These are phyloP conservation scores for Citrus sinensis DNA, from an alignment of 345 rosid genomes.

Conservation along the genomic window DVS_A1.0 CM039167.1:4652501-4653000, in stretches of 20 bases:
- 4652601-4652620: neutral
- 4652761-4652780: slow-evolving; percentile 37
- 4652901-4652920: no score
- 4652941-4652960: neutral
- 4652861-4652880: neutral
- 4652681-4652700: neutral
- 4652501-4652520: neutral
- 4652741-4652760: neutral
- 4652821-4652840: slow-evolving; percentile 34
- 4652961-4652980: slow-evolving; percentile 13
- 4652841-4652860: neutral
- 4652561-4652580: neutral
- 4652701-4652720: neutral
- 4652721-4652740: slow-evolving; percentile 6
- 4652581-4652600: neutral
- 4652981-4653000: slow-evolving; percentile 15
- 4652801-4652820: slow-evolving; percentile 23
- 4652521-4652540: neutral
- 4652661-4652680: neutral
- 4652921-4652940: no score
- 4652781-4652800: slow-evolving; percentile 31
- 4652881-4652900: neutral
- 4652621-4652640: neutral
- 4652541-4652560: neutral
- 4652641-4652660: neutral